These are phyloP conservation scores for Keqinozyma sinolaborantium DNA, from an alignment of 1,139 yeast species.

Conservation along the genomic window DNA sequence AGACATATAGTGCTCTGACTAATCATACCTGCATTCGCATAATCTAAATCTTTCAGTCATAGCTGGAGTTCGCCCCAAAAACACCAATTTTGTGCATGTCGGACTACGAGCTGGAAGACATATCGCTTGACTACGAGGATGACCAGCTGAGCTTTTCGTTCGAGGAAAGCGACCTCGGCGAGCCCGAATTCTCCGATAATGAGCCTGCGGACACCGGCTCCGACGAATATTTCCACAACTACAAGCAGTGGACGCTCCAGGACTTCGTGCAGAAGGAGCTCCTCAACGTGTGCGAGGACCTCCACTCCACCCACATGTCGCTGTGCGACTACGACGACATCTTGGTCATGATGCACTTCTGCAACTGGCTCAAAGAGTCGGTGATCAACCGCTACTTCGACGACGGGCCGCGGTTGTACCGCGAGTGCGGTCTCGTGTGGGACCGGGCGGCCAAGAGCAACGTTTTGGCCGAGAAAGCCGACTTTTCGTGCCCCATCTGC, in stretches of 20 bases:
- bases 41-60: too few species aligned
- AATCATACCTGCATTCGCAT: too few species aligned
- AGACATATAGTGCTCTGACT: too few species aligned
- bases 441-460: slow-evolving; percentile 11
- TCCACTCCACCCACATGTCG: slow-evolving; percentile 23
- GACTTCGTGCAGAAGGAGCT: slow-evolving; percentile 20
- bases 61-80: too few species aligned
- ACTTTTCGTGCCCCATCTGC: slow-evolving; percentile 63
- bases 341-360: slow-evolving; percentile 52
- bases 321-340: slow-evolving; percentile 39
- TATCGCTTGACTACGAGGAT: slow-evolving; percentile 17
- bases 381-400: slow-evolving; percentile 67
- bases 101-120: slow-evolving; percentile 11
- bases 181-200: slow-evolving; percentile 3
- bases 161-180: slow-evolving; percentile 8
- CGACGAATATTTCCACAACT: slow-evolving; percentile 4
- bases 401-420: slow-evolving; percentile 40
- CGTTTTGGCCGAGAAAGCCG: slow-evolving; percentile 15
- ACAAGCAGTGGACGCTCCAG: slow-evolving; percentile 26
- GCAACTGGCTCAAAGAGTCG: slow-evolving; percentile 73
- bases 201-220: slow-evolving; percentile 2
- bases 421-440: slow-evolving; percentile 44
- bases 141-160: slow-evolving; percentile 13
- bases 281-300: slow-evolving; percentile 14
- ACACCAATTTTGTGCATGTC: too few species aligned